Base-by-base conservation (phyloP, 2,329 filamentous ascomycete species). In the Ophiostoma angusticollis region DNA sequence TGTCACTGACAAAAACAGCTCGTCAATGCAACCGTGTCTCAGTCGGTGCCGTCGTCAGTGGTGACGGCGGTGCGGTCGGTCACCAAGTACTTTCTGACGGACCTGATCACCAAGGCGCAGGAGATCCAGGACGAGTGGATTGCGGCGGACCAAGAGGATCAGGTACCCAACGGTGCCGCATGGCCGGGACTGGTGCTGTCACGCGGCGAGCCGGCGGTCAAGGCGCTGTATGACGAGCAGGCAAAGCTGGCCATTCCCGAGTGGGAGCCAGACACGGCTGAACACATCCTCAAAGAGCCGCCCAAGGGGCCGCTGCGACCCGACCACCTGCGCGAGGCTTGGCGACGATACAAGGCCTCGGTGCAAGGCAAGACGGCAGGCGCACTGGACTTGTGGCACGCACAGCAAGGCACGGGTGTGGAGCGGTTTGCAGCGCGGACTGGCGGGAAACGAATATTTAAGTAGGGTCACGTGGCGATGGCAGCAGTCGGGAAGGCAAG, bases 11-110 rank as follows among this genome's bases (percentile, higher is more conserved):
- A n/a, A n/a, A n/a, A n/a, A n/a, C n/a, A 78, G 70, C 72, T 87
- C 44, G 78, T 85, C 54, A 89, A 87, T 52, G 80, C 82, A 42
- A 84, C 82, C 2, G 78, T 86, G 8, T 84, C 80, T 0, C 83
- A 87, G 54, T 85, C 80, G 2, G 82, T 84, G 0, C 80, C 80
- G 0, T 67, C 72, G 16, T 80, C 74, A 49, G 79, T 86, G 35
- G 78, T 83, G 45, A 75, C 80, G 17, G 78, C 80, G n/a, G 79
- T 87, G 52, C 78, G 77, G 35, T 75, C 78, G 0, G 80, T 84
- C 16, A 76, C 79, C 34, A 89, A 89, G 58, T 68, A 84, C 44
- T 86, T 84, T 54, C 72, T 82, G 4, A 82, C 80, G 37, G 78
- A 85, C 45, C 67, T 89, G 34, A 79, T 87, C 45, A 81, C 85